These are phyloP conservation scores for Sporothrix dimorphospora DNA, from an alignment of 2,329 filamentous ascomycete genomes.

Conservation along the genomic window DNA sequence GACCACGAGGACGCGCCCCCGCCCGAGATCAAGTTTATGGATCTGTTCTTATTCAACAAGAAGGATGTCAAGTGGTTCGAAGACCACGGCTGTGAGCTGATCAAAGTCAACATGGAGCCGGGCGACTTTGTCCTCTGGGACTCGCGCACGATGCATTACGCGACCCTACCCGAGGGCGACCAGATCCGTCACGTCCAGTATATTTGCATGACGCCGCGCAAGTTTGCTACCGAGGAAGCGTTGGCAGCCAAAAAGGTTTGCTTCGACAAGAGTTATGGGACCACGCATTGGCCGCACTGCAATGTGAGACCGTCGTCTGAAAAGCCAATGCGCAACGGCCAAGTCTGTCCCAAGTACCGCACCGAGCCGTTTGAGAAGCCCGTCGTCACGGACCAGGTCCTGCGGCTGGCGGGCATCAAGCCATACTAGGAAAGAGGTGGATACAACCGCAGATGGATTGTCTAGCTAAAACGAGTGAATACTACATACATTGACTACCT, in stretches of 20 bases:
- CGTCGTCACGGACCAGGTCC: background rate
- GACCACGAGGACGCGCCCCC: background rate
- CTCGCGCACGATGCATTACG: slow-evolving; percentile 44
- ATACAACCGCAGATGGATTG: background rate
- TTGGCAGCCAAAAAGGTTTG: background rate
- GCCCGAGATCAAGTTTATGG: slow-evolving; percentile 16
- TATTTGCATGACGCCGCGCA: slow-evolving; percentile 4
- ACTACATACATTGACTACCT: background rate
- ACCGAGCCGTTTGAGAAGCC: slow-evolving; percentile 2
- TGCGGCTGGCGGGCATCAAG: background rate
- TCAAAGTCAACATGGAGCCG: slow-evolving; percentile 28
- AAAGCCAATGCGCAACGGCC: background rate
- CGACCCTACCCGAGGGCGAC: slow-evolving; percentile 38
- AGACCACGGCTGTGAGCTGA: slow-evolving; percentile 16
- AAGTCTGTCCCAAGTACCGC: slow-evolving; percentile 9
- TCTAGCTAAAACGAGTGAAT: background rate
- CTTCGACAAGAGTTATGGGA: background rate
- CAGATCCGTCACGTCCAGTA: slow-evolving; percentile 35
- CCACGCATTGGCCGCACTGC: slow-evolving; percentile 2
- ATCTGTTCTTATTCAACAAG: slow-evolving; percentile 19
- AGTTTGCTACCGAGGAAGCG: slow-evolving; percentile 2
- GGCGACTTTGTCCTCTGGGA: slow-evolving; percentile 43
- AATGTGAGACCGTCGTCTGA: background rate
- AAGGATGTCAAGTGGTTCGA: slow-evolving; percentile 11
- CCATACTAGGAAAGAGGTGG: background rate